phyloP scores from a whole-genome alignment of 495 filamentous ascomycete species.

The Lophiotrema nucula region DNA sequence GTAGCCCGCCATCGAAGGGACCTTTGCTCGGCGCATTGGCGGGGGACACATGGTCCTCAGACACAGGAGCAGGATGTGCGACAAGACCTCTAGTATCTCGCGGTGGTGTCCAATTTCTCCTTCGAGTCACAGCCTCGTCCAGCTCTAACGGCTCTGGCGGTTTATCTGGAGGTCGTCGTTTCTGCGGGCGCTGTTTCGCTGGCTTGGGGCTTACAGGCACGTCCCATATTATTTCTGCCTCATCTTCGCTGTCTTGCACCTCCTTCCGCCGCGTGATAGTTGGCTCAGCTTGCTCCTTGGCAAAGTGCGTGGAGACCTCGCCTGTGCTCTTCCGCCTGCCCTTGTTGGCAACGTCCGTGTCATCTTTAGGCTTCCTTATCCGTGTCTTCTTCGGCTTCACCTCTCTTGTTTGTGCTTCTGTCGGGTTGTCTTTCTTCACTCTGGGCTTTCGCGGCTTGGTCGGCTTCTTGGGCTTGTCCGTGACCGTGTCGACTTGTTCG shows the following conservation, averaged over 20 bases:
- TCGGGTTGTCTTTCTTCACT: constrained; percentile 21
- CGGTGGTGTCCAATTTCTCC: constrained; percentile 59
- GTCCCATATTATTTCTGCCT: constrained; percentile 14
- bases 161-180: constrained; percentile 6
- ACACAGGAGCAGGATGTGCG: background rate
- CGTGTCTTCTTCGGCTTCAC: constrained; percentile 30
- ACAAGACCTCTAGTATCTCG: constrained; percentile 33
- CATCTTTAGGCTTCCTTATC: constrained; percentile 23
- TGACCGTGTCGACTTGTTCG: background rate
- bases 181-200: background rate
- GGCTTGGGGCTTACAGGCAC: constrained; percentile 13
- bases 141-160: constrained; percentile 24
- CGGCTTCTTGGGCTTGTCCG: background rate
- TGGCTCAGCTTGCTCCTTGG: background rate
- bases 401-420: constrained; percentile 12
- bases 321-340: background rate
- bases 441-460: constrained; percentile 29
- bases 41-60: background rate
- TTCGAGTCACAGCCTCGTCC: constrained; percentile 52
- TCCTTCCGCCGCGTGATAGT: background rate
- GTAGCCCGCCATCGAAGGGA: background rate
- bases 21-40: constrained; percentile 12
- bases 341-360: background rate
- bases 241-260: background rate
- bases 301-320: constrained; percentile 14